A percentile compares a stretch with the other conserved stretches of the same genome.
Evolutionary conservation across 2,329 filamentous ascomycete genomes (phyloP).

Genomic region (Paecilomyces niveus): DNA sequence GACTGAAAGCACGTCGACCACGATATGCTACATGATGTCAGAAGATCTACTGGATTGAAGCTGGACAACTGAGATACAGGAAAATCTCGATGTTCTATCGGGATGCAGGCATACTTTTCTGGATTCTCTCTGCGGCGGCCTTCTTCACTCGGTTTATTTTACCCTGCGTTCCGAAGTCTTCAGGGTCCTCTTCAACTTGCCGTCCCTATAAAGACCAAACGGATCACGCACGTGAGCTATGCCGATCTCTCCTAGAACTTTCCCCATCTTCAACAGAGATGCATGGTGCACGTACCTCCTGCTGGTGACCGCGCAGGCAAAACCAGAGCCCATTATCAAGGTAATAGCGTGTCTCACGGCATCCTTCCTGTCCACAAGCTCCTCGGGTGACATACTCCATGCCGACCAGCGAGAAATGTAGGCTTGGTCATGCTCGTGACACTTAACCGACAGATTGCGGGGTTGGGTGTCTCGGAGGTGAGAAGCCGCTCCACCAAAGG

Average conservation of each 20-base stretch:
- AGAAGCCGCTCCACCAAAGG: background rate
- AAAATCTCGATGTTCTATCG: constrained; percentile 3
- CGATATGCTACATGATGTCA: constrained; percentile 44
- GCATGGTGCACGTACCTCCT: constrained; percentile 50
- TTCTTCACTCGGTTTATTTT: constrained; percentile 51
- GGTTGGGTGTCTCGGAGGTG: background rate
- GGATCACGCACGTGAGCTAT: background rate
- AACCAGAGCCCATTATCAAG: constrained; percentile 69
- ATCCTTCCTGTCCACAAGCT: constrained; percentile 53
- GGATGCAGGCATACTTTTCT: constrained; percentile 33
- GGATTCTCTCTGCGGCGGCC: constrained; percentile 45
- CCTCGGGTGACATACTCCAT: constrained; percentile 42
- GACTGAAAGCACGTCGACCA: constrained; percentile 63
- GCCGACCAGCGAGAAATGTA: constrained; percentile 11
- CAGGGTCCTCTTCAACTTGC: constrained; percentile 54
- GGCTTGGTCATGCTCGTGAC: constrained; percentile 18
- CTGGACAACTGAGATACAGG: constrained; percentile 1
- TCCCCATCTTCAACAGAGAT: background rate
- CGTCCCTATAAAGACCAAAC: constrained; percentile 21
- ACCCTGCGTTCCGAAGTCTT: constrained; percentile 59
- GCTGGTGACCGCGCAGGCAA: constrained; percentile 72
- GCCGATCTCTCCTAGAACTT: background rate
- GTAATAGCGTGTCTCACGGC: constrained; percentile 65
- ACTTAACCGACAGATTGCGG: background rate
- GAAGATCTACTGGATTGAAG: background rate